Conservation (phyloP, 768 basidiomycete species). For the Suillus americanus region DNA sequence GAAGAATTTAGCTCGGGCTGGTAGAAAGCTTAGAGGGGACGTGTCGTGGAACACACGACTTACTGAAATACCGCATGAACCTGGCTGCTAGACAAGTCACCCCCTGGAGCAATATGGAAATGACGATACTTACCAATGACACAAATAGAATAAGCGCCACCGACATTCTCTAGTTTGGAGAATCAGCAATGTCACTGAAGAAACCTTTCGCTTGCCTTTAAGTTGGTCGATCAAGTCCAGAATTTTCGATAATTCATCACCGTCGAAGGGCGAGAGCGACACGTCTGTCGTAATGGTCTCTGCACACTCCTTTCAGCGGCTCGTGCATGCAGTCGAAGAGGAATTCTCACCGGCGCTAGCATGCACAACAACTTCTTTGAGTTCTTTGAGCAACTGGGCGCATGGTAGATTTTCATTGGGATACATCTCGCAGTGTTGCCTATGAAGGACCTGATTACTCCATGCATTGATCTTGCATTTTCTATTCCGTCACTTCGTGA, state of each 20-base stretch:
- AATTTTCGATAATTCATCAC: slow-evolving; percentile 8
- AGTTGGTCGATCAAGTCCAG: slow-evolving; percentile 8
- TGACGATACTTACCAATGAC: neutral
- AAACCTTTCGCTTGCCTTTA: slow-evolving; percentile 1
- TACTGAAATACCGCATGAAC: slow-evolving; percentile 45
- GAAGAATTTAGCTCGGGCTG: slow-evolving; percentile 36
- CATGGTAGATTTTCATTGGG: neutral
- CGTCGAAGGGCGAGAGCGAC: slow-evolving; percentile 12
- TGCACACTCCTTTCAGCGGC: slow-evolving; percentile 19
- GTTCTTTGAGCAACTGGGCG: neutral
- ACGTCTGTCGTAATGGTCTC: slow-evolving; percentile 8
- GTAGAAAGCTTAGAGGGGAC: neutral
- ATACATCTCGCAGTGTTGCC: slow-evolving; percentile 11
- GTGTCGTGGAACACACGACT: slow-evolving; percentile 4
- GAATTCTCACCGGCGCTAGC: slow-evolving; percentile 21
- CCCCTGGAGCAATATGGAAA: neutral
- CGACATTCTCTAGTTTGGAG: neutral
- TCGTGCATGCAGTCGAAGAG: neutral
- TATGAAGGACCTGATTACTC: neutral
- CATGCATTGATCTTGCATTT: neutral
- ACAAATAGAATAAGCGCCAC: slow-evolving; percentile 2
- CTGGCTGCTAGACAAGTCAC: slow-evolving; percentile 30
- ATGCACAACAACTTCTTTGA: slow-evolving; percentile 6
- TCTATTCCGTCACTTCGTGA: neutral
- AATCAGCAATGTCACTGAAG: neutral